These are phyloP conservation scores for Aspergillus niger DNA, from an alignment of 2,329 filamentous ascomycete genomes.

Conservation along the genomic window DNA sequence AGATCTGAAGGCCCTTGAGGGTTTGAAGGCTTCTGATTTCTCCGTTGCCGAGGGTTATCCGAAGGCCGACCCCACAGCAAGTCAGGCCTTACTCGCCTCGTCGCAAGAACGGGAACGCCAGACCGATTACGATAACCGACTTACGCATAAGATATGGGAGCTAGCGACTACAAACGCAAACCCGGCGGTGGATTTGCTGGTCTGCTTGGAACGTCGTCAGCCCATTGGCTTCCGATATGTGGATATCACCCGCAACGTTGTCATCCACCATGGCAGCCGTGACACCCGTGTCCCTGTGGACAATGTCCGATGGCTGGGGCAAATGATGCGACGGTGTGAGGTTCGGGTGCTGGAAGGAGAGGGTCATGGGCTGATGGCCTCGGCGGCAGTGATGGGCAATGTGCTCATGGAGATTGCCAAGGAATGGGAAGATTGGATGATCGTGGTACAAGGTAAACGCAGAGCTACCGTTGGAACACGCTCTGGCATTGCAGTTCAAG, in stretches of 20 bases:
- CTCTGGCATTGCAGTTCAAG: slow-evolving; percentile 21
- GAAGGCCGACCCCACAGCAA: slow-evolving; percentile 11
- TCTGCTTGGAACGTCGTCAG: slow-evolving; percentile 87
- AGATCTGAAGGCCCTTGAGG: slow-evolving; percentile 21
- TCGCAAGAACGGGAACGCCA: slow-evolving; percentile 41
- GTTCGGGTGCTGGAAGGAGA: slow-evolving; percentile 88
- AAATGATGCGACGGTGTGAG: slow-evolving; percentile 90
- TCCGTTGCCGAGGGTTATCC: slow-evolving; percentile 20
- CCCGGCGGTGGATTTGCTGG: slow-evolving; percentile 86
- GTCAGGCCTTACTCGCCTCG: slow-evolving; percentile 18
- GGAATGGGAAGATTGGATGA: slow-evolving; percentile 89
- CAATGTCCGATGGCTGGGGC: slow-evolving; percentile 92
- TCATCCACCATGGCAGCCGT: slow-evolving; percentile 90
- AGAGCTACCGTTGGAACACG: slow-evolving; percentile 33
- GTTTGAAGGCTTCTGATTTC: slow-evolving; percentile 20
- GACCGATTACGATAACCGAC: slow-evolving; percentile 70
- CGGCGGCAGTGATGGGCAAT: slow-evolving; percentile 85
- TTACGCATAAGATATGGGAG: slow-evolving; percentile 94
- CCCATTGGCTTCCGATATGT: slow-evolving; percentile 96
- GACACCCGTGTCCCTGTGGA: slow-evolving; percentile 92
- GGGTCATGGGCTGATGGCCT: slow-evolving; percentile 95
- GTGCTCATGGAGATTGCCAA: slow-evolving; percentile 92
- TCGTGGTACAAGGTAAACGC: slow-evolving; percentile 53
- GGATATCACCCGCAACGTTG: slow-evolving; percentile 85
- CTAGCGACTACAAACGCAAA: slow-evolving; percentile 88